Evolutionary conservation across 2,329 filamentous ascomycete genomes (phyloP), one percentile per base, ranked within the genome.

Genomic region (Venturia oleaginea): DNA sequence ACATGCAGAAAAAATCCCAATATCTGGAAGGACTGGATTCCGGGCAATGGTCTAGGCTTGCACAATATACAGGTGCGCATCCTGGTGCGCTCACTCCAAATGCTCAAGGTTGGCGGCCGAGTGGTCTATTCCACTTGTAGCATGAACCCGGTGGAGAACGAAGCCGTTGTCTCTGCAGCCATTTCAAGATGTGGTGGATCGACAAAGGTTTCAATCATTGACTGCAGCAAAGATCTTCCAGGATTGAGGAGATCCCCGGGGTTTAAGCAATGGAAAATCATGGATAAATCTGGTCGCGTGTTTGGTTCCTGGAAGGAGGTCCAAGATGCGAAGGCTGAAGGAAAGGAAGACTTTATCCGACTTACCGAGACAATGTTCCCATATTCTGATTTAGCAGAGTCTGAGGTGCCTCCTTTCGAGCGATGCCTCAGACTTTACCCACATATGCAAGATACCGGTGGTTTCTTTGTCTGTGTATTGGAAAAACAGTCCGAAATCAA

Each of bases 91-190:
- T 91, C 94, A 38, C 82, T 99, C 62, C 93, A 97, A 78, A 91
- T 99, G 86, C 85, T 99, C 69, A 97, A 97, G 80, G 89, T 91
- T 64, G 93, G 94, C 48, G 94, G 94, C 62, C 86, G 92, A 67
- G 90, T 97, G 34, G 93, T 99, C 62, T 99, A 97, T 79, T 97
- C 93, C 3, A 99, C 94, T 24, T 99, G 94, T 82, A 97, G 92
- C 76, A 91, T 99, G 90, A 99, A 99, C 77, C 94, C 94, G 0
- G 86, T 97, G 34, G 94, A 99, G 80, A 96, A 99, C 72, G 94
- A 99, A 77, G 88, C 94, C 7, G 92, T 97, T 19, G 81, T 99
- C 66, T 86, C 90, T 0, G 88, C 89, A 32, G 94, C 94, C 13
- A 92, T 99, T 70, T 89, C 92, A 70, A 85, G 92, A 65, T 97